These are phyloP conservation scores for Fragaria ananassa DNA, from an alignment of 306 rosid species.

Conservation along the genomic window DNA sequence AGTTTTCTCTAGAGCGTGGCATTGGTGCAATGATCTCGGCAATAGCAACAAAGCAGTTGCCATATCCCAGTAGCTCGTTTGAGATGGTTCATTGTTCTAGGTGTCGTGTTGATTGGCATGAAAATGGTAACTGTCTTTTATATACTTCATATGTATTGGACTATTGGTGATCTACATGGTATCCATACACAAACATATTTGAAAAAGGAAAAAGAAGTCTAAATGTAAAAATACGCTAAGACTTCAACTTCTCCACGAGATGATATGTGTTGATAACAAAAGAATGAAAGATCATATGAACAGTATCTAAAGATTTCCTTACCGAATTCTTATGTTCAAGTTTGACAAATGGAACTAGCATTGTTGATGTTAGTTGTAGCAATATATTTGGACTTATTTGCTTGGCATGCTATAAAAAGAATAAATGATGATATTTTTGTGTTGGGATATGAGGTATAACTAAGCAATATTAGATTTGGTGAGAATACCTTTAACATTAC, in stretches of 20 bases:
- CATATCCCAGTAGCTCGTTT: conserved; percentile 77
- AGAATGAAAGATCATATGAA: neutral
- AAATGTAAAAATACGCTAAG: neutral
- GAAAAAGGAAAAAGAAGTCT: neutral
- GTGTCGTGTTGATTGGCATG: conserved; percentile 89
- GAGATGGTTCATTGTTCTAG: conserved; percentile 96
- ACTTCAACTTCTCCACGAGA: neutral
- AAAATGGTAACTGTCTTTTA: conserved; percentile 50
- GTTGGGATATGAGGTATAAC: neutral
- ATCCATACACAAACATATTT: neutral
- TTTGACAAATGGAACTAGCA: neutral
- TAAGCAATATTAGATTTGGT: conserved; percentile 1
- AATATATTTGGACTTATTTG: neutral
- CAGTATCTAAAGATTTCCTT: neutral
- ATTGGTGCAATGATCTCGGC: conserved; percentile 89
- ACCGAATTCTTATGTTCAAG: neutral
- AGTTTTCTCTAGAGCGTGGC: conserved; percentile 91
- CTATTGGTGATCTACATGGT: neutral
- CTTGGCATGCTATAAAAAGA: neutral
- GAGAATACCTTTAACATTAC: neutral
- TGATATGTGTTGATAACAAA: neutral
- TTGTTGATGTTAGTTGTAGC: neutral
- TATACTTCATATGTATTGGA: neutral
- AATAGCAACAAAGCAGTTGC: conserved; percentile 80
- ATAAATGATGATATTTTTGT: neutral